A percentile compares a stretch with the other conserved stretches of the same genome.
These are phyloP conservation scores for Suhomyces wounanorum DNA, from an alignment of 1,139 yeast genomes.

Conservation along the genomic window DNA sequence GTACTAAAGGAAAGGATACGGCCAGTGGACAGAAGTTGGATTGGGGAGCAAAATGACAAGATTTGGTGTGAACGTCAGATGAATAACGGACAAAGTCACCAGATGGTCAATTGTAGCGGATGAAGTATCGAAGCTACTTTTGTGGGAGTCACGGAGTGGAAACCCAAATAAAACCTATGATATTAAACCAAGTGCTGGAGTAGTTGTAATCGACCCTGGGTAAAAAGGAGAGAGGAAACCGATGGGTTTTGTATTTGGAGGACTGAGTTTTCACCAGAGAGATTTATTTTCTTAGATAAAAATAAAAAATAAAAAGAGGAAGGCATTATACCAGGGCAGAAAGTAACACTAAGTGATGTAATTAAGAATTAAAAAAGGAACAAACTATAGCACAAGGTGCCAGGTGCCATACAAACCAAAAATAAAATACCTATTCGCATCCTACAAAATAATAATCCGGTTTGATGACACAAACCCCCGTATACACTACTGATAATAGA, in stretches of 20 bases:
- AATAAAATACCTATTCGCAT: conserved; percentile 1
- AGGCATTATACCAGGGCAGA: conserved; percentile 2
- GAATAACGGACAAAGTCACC: neutral
- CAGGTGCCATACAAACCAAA: conserved; percentile 7
- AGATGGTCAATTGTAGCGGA: conserved; percentile 5
- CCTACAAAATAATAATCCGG: conserved; percentile 2
- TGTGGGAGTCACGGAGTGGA: conserved; percentile 1
- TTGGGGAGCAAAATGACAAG: neutral
- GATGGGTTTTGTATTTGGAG: conserved; percentile 13
- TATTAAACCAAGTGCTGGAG: conserved; percentile 2
- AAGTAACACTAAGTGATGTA: conserved; percentile 12
- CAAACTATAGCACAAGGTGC: conserved; percentile 8
- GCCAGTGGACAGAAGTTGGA: conserved; percentile 1
- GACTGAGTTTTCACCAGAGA: conserved; percentile 3
- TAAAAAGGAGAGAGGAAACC: conserved; percentile 11
- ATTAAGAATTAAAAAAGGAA: conserved; percentile 11
- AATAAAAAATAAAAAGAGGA: conserved; percentile 9
- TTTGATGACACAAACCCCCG: conserved; percentile 6
- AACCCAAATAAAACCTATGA: conserved; percentile 4
- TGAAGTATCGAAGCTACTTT: neutral
- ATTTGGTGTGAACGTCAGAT: neutral
- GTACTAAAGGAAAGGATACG: conserved; percentile 2
- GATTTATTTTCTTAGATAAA: conserved; percentile 8
- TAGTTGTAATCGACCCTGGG: conserved; percentile 9
- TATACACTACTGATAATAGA: conserved; percentile 4